Conservation (phyloP, 768 basidiomycete species). For the Psilocybe subaeruginosa region DNA sequence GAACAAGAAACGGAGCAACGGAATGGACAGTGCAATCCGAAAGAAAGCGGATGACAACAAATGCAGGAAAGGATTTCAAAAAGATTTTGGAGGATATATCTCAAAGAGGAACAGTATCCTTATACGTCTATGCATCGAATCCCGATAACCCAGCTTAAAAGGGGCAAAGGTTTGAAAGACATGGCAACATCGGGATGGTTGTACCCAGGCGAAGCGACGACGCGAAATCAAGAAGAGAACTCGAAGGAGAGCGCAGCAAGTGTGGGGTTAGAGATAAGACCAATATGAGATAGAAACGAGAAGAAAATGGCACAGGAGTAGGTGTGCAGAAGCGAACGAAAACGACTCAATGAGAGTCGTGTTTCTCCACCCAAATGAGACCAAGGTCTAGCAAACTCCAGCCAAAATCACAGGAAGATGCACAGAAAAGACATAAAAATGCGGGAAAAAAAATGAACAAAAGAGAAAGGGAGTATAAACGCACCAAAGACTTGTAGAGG, state of each 20-base stretch:
- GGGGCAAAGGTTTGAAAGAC: constrained; percentile 8
- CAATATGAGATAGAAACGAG: not conserved
- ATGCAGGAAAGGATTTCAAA: not conserved
- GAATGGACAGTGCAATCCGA: not conserved
- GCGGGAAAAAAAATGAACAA: constrained; percentile 1
- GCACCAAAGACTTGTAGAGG: constrained; percentile 82
- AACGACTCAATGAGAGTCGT: not conserved
- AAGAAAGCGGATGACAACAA: not conserved
- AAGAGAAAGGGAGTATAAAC: constrained; percentile 20
- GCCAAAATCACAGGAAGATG: not conserved
- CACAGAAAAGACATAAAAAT: not conserved
- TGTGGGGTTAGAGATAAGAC: constrained; percentile 10
- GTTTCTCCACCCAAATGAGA: not conserved
- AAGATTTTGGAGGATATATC: not conserved
- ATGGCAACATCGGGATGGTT: not conserved
- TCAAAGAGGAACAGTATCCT: constrained; percentile 6
- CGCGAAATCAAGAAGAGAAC: constrained; percentile 8
- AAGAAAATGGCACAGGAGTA: not conserved
- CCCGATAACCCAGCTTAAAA: constrained; percentile 7
- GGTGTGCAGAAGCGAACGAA: not conserved
- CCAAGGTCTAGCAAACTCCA: not conserved
- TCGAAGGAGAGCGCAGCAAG: constrained; percentile 2
- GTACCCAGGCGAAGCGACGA: constrained; percentile 6
- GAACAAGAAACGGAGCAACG: constrained; percentile 6
- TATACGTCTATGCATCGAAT: constrained; percentile 2